Evolutionary conservation across 1,284 basidiomycete genomes (phyloP), one percentile per base, ranked within the genome.

Genomic region (Sporisorium sorghi): DNA sequence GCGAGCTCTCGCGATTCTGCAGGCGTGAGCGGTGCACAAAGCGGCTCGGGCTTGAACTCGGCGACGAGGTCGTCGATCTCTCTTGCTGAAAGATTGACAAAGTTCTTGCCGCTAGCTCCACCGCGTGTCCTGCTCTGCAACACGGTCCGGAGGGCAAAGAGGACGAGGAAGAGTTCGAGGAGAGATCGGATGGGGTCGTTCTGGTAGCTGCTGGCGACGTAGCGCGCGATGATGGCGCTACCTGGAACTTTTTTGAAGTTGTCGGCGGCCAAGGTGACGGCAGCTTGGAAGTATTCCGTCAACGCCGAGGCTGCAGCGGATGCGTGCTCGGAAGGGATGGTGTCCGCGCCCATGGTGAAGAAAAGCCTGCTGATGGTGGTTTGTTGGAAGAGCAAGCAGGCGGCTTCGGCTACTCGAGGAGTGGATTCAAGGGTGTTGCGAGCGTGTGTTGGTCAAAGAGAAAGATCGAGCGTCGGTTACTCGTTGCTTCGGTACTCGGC

Each of bases 21-120:
- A 0, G 87, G 85, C 14, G 87, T 87, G 48, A 92, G 87, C 19
- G 89, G 89, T 33, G 88, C 88, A 7, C 89, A 90, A 4, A 99
- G 88, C 14, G 93, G 91, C 73, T 95, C 93, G 0, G 97, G 97
- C 11, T 88, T 88, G 93, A 95, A 99, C 84, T 99, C 97, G 62
- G 93, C 91, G 2, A 99, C 93, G 39, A 99, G 89, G 80, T 99
- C 96, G 83, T 97, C 91, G 64, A 98, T 91, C 90, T 99, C 97
- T 93, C 96, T 94, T 78, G 94, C 92, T 49, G 88, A 90, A 63
- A 98, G 91, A 81, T 93, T 89, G 69, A 99, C 93, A 85, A 95
- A 97, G 64, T 84, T 91, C 83, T 91, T 93, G n/a, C 90, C 91
- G 28, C 89, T 90, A 58, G 90, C 89, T 74, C 95, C 93, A 47